A percentile compares a stretch with the other conserved stretches of the same genome.
Evolutionary conservation across 2,329 filamentous ascomycete species (phyloP).

Genomic region (Geosmithia putterillii): DNA sequence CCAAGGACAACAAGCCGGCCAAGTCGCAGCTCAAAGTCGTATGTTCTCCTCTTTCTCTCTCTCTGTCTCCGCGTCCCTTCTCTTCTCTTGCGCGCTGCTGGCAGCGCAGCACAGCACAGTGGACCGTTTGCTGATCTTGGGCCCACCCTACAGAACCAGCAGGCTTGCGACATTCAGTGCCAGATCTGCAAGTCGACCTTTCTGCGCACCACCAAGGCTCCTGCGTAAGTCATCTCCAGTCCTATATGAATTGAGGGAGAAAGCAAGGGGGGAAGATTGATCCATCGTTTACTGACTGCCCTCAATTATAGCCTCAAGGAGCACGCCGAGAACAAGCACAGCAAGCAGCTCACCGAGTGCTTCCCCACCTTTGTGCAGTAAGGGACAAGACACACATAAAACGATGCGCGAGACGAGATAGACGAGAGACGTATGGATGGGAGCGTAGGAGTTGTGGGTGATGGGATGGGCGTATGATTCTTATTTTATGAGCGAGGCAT

Average conservation of each 20-base stretch:
- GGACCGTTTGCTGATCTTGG: not conserved
- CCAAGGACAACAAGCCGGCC: slow-evolving; percentile 45
- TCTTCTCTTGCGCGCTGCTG: not conserved
- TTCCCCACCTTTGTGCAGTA: slow-evolving; percentile 40
- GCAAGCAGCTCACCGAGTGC: slow-evolving; percentile 56
- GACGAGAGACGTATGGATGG: too few relatives aligned
- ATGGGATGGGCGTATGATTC: not conserved
- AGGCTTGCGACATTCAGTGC: slow-evolving; percentile 68
- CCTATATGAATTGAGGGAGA: not conserved
- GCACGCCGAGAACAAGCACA: slow-evolving; percentile 68
- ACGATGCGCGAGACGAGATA: not conserved
- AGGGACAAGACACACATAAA: not conserved
- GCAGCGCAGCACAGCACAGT: too few relatives aligned
- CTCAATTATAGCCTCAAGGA: slow-evolving; percentile 51
- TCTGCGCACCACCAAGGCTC: slow-evolving; percentile 63
- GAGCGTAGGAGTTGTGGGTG: not conserved
- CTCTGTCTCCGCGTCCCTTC: not conserved
- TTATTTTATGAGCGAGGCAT: not conserved
- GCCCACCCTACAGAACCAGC: slow-evolving; percentile 42
- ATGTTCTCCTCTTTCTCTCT: slow-evolving; percentile 19
- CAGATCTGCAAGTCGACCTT: slow-evolving; percentile 66
- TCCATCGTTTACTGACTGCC: too few relatives aligned
- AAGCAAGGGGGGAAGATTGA: too few relatives aligned
- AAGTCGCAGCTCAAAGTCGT: slow-evolving; percentile 61
- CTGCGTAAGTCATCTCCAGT: slow-evolving; percentile 38